Percentiles rank a stretch among this genome's conserved stretches.
Evolutionary conservation across 768 basidiomycete genomes (phyloP).

Genomic region (Phaeolepiota aurea): DNA sequence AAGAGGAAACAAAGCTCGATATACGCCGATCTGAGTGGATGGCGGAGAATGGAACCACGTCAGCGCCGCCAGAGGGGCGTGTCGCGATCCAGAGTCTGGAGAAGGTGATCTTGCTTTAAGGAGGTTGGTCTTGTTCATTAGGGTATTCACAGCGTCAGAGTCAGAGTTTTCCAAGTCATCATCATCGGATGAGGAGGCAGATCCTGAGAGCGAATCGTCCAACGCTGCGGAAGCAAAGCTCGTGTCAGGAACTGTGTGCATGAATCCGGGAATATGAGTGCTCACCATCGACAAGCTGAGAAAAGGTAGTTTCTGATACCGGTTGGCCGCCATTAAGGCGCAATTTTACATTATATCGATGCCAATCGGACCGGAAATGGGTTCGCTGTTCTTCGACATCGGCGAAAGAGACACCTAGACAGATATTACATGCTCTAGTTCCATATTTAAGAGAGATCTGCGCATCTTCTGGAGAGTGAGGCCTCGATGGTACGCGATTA

Average conservation of each 20-base stretch:
- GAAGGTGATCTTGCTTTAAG: constrained; percentile 34
- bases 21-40: constrained; percentile 85
- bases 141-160: constrained; percentile 58
- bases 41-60: constrained; percentile 89
- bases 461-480: constrained; percentile 23
- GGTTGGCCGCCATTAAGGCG: constrained; percentile 55
- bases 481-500: constrained; percentile 26
- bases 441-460: constrained; percentile 24
- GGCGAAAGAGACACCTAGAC: constrained; percentile 57
- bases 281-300: constrained; percentile 73
- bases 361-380: constrained; percentile 96
- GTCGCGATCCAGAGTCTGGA: constrained; percentile 23
- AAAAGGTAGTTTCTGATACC: constrained; percentile 66
- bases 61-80: constrained; percentile 52
- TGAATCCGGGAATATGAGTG: neutral
- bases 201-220: constrained; percentile 89
- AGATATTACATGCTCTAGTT: constrained; percentile 61
- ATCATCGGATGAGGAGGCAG: constrained; percentile 64
- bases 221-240: constrained; percentile 33
- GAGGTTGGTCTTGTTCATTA: constrained; percentile 55
- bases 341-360: constrained; percentile 92
- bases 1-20: constrained; percentile 65
- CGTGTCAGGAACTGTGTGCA: neutral
- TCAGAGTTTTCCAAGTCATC: constrained; percentile 43
- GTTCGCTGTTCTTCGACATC: constrained; percentile 75